These are phyloP conservation scores for Colletotrichum navitas DNA, from an alignment of 2,329 filamentous ascomycete species.

Conservation along the genomic window DNA sequence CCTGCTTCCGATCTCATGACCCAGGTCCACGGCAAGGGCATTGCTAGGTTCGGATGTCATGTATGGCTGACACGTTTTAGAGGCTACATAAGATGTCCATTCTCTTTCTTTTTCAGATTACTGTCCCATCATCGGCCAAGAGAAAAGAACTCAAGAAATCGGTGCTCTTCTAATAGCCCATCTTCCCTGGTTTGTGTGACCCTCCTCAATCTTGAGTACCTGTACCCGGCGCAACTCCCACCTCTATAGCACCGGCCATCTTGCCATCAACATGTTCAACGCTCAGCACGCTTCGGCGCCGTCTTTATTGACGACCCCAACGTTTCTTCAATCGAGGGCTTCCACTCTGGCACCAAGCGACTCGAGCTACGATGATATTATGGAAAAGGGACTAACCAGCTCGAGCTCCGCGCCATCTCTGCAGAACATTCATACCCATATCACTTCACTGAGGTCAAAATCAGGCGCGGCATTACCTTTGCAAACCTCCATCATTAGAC, in stretches of 20 bases:
- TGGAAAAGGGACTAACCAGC: conserved; percentile 25
- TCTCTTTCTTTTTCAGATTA: not conserved
- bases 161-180: not conserved
- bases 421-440: conserved; percentile 3
- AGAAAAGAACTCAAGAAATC: not conserved
- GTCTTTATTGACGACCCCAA: not conserved
- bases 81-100: conserved; percentile 10
- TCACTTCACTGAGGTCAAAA: not conserved
- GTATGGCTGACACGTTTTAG: not conserved
- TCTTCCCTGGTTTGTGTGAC: conserved; percentile 10
- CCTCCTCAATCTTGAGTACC: not conserved
- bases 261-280: conserved; percentile 29
- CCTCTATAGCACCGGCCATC: not conserved
- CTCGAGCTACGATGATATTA: conserved; percentile 22
- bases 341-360: conserved; percentile 26
- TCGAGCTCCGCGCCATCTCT: conserved; percentile 29
- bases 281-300: not conserved
- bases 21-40: conserved; percentile 28
- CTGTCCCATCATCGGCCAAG: not conserved
- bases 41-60: not conserved
- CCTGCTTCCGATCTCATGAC: conserved; percentile 20
- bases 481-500: not conserved
- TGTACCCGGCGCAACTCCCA: not conserved
- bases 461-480: not conserved
- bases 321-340: conserved; percentile 7